These are phyloP conservation scores for Bremia lactucae DNA, from an alignment of 352 stramenopile species.

Conservation along the genomic window DNA sequence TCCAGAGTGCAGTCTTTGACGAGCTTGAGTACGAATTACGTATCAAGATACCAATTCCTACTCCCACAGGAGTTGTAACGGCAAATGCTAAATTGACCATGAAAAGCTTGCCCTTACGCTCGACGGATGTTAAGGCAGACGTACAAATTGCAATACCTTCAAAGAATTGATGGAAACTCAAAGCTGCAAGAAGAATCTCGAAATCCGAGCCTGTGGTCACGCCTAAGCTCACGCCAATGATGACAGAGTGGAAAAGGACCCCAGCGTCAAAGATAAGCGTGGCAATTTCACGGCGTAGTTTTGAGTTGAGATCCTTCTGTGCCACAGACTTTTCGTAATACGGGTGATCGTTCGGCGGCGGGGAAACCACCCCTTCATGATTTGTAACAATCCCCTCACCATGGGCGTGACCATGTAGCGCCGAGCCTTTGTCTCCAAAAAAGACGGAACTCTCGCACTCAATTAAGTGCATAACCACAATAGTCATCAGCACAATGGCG, in stretches of 20 bases:
- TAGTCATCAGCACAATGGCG: constrained; percentile 43
- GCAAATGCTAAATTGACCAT: constrained; percentile 40
- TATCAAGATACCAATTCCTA: constrained; percentile 49
- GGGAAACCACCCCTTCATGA: constrained; percentile 12
- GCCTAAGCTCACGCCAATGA: constrained; percentile 53
- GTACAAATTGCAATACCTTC: constrained; percentile 50
- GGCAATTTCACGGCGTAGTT: constrained; percentile 29
- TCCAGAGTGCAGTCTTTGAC: constrained; percentile 37
- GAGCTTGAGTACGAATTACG: constrained; percentile 39
- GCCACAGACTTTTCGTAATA: constrained; percentile 10
- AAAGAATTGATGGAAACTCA: constrained; percentile 77
- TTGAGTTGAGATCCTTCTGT: constrained; percentile 2
- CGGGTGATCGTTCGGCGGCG: constrained; percentile 6
- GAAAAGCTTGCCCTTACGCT: constrained; percentile 29
- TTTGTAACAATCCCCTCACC: neutral
- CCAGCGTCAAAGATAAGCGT: constrained; percentile 43
- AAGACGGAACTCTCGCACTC: constrained; percentile 55
- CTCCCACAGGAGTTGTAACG: constrained; percentile 40
- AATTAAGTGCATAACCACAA: constrained; percentile 58
- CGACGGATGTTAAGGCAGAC: constrained; percentile 28
- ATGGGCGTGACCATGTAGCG: constrained; percentile 28
- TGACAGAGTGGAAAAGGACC: constrained; percentile 57
- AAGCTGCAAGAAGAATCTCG: constrained; percentile 45
- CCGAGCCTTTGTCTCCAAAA: constrained; percentile 19
- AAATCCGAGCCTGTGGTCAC: constrained; percentile 38